These are phyloP conservation scores for Euptelea pleiosperma DNA, from an alignment of 164 flowering plant genomes.

Conservation along the genomic window DNA sequence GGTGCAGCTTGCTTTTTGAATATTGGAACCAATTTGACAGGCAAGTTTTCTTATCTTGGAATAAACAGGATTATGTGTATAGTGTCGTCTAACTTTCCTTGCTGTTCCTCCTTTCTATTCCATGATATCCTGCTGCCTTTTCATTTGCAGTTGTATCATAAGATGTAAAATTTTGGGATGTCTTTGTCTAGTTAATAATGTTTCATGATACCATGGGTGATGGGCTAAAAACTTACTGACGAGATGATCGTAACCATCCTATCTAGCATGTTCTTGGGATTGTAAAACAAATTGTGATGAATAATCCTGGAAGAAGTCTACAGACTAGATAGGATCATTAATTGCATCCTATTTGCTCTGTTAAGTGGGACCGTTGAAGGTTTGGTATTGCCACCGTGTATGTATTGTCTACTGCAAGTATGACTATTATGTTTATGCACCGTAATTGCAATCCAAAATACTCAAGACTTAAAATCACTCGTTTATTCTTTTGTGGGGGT, in stretches of 20 bases:
- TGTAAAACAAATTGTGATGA: too few relatives aligned
- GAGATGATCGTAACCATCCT: background rate
- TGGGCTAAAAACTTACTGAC: background rate
- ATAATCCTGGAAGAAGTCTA: background rate
- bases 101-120: too few relatives aligned
- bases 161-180: too few relatives aligned
- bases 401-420: background rate
- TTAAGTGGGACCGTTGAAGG: background rate
- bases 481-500: too few relatives aligned
- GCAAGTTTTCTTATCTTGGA: conserved; percentile 27
- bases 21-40: conserved; percentile 39
- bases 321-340: background rate
- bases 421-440: background rate
- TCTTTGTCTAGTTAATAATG: too few relatives aligned
- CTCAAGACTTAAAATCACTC: too few relatives aligned
- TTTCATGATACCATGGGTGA: too few relatives aligned
- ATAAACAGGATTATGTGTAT: background rate
- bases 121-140: too few relatives aligned
- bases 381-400: background rate
- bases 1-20: conserved; percentile 85
- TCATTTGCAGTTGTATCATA: too few relatives aligned
- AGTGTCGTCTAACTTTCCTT: background rate
- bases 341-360: background rate
- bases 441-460: background rate
- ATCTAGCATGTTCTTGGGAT: background rate